phyloP scores from a whole-genome alignment of 2,329 filamentous ascomycete genomes.

The Fusarium chaquense region DNA sequence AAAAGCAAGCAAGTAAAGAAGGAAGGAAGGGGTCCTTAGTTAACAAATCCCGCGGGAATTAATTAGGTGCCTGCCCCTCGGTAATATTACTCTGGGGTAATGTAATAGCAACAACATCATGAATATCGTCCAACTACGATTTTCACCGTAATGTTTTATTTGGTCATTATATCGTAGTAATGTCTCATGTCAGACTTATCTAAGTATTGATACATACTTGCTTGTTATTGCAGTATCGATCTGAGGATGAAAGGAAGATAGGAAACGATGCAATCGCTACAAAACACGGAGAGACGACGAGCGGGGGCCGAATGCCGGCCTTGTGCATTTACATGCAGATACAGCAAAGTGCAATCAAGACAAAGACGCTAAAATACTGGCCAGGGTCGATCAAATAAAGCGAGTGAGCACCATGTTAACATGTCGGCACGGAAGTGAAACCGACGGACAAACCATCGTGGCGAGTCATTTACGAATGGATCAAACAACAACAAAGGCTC shows the following conservation, averaged over 20 bases:
- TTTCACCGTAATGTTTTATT: not conserved
- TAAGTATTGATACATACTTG: not conserved
- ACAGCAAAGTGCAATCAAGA: slow-evolving; percentile 34
- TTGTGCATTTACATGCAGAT: slow-evolving; percentile 45
- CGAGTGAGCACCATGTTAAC: not conserved
- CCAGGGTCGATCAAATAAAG: slow-evolving; percentile 10
- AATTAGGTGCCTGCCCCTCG: not conserved
- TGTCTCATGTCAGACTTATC: not conserved
- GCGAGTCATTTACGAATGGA: slow-evolving; percentile 34
- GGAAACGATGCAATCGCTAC: slow-evolving; percentile 9
- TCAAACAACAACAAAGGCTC: slow-evolving; percentile 3
- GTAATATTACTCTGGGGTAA: slow-evolving; percentile 1
- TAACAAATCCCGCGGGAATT: slow-evolving; percentile 2
- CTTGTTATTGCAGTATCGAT: not conserved
- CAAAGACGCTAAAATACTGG: slow-evolving; percentile 23
- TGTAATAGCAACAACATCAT: not conserved
- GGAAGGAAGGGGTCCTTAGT: not conserved
- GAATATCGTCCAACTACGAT: not conserved
- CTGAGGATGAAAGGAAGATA: slow-evolving; percentile 19
- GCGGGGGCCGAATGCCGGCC: slow-evolving; percentile 44
- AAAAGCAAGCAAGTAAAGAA: not conserved
- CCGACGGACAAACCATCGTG: slow-evolving; percentile 24
- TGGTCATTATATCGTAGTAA: no score
- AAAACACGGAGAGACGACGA: slow-evolving; percentile 33
- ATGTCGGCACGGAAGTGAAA: slow-evolving; percentile 24